A percentile compares a stretch with the other conserved stretches of the same genome.
Evolutionary conservation across 306 rosid species (phyloP).

Genomic region (Dicorynia guianensis): DNA sequence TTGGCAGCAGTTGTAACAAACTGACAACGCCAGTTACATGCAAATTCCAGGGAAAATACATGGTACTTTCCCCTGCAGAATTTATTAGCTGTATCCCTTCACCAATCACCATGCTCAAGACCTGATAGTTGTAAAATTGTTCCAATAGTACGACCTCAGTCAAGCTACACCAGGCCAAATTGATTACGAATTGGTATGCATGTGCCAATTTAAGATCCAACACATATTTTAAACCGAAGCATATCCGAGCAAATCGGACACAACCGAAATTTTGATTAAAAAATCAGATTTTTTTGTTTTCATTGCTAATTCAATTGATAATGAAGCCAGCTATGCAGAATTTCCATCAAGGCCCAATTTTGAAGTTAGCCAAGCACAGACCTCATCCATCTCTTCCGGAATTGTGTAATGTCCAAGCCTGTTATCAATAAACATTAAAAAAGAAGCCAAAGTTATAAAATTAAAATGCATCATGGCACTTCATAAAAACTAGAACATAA

Average conservation of each 20-base stretch:
- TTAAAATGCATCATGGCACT: slow-evolving; percentile 4
- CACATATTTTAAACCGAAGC: slow-evolving; percentile 14
- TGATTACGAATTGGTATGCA: slow-evolving; percentile 13
- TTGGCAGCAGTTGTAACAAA: not conserved
- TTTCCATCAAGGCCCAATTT: slow-evolving; percentile 79
- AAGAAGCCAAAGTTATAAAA: not conserved
- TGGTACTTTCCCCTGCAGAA: too few relatives aligned
- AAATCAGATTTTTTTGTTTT: slow-evolving; percentile 9
- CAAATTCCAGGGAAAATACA: too few relatives aligned
- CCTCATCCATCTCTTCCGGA: slow-evolving; percentile 95
- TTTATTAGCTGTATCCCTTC: not conserved
- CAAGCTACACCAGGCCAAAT: not conserved
- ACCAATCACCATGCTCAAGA: not conserved
- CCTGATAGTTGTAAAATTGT: not conserved
- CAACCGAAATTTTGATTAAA: slow-evolving; percentile 7
- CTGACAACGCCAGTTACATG: not conserved
- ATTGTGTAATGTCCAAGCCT: slow-evolving; percentile 95
- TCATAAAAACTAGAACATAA: not conserved
- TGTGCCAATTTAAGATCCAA: not conserved
- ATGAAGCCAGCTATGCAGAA: slow-evolving; percentile 43
- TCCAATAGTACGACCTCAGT: not conserved
- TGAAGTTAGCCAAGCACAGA: slow-evolving; percentile 79
- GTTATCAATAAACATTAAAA: slow-evolving; percentile 15
- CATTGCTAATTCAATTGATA: not conserved
- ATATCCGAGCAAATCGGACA: slow-evolving; percentile 28